Percentiles rank a stretch among this genome's conserved stretches.
Evolutionary conservation across 2,329 filamentous ascomycete genomes (phyloP).

Genomic region (Sporothrix brasiliensis): DNA sequence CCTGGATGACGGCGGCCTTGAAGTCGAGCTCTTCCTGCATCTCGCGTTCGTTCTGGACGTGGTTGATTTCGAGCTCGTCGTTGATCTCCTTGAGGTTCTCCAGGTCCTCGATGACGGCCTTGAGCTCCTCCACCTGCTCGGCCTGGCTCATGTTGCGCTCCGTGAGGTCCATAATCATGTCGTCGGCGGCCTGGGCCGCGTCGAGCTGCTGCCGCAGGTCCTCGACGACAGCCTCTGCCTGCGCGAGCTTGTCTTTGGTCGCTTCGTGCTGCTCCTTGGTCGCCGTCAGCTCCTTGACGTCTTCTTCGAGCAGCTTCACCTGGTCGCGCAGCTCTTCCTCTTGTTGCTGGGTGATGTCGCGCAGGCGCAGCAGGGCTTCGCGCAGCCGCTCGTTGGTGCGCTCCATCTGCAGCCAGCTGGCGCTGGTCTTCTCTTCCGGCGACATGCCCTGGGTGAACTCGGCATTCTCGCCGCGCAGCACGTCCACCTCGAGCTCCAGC

Average conservation of each 20-base stretch:
- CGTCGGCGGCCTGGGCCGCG: constrained; percentile 81
- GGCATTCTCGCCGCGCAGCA: constrained; percentile 82
- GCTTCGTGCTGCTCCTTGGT: constrained; percentile 71
- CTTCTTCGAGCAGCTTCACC: constrained; percentile 72
- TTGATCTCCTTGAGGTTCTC: constrained; percentile 89
- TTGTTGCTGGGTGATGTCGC: constrained; percentile 84
- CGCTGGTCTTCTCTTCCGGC: constrained; percentile 81
- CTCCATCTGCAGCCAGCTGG: constrained; percentile 90
- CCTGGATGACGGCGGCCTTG: constrained; percentile 80
- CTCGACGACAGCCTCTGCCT: constrained; percentile 74
- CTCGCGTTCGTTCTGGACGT: constrained; percentile 90
- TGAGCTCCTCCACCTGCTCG: constrained; percentile 81
- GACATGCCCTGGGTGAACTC: constrained; percentile 84
- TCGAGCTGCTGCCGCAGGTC: constrained; percentile 91
- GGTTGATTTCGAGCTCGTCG: constrained; percentile 91
- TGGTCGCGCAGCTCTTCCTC: constrained; percentile 78
- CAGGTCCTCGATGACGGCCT: constrained; percentile 79
- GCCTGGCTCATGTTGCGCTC: constrained; percentile 83
- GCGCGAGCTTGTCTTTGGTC: constrained; percentile 71
- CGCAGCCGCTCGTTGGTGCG: constrained; percentile 83
- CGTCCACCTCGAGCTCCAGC: constrained; percentile 82
- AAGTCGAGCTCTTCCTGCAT: constrained; percentile 92
- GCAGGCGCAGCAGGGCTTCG: constrained; percentile 79
- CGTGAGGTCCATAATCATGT: constrained; percentile 90
- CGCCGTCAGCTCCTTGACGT: constrained; percentile 67